Evolutionary conservation across 768 basidiomycete genomes (phyloP).

Genomic region (Leccinum imitatum): DNA sequence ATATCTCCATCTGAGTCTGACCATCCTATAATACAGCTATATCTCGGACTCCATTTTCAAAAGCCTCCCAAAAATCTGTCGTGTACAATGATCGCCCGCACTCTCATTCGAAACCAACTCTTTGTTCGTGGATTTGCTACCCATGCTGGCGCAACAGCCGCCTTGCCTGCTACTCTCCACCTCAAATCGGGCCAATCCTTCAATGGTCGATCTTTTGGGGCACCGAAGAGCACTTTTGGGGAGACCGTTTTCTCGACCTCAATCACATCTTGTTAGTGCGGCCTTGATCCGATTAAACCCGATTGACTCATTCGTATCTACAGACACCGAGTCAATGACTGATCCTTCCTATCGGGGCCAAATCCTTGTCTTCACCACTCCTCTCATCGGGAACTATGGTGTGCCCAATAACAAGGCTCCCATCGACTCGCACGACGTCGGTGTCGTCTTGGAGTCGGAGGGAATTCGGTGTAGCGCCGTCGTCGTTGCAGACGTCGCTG

Average conservation of each 20-base stretch:
- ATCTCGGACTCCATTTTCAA: conserved; percentile 63
- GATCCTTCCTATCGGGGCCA: conserved; percentile 98
- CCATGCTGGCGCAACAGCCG: conserved; percentile 47
- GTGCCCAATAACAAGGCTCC: conserved; percentile 82
- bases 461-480: conserved; percentile 90
- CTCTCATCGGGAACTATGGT: conserved; percentile 98
- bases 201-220: conserved; percentile 85
- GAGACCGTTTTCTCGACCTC: conserved; percentile 99
- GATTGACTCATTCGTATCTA: conserved; percentile 12
- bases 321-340: conserved; percentile 99
- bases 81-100: conserved; percentile 55
- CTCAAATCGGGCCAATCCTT: conserved; percentile 95
- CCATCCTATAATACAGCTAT: conserved; percentile 50
- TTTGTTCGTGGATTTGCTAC: conserved; percentile 66
- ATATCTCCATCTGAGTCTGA: conserved; percentile 19
- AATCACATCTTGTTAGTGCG: conserved; percentile 87
- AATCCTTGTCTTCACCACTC: conserved; percentile 97
- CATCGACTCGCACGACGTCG: conserved; percentile 72
- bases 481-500: conserved; percentile 92
- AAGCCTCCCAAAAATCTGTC: conserved; percentile 28
- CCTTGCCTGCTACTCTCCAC: conserved; percentile 81
- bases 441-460: conserved; percentile 85
- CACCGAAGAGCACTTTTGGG: conserved; percentile 82
- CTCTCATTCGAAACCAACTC: conserved; percentile 47
- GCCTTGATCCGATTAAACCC: conserved; percentile 7